These are phyloP conservation scores for Tylopilus felleus DNA, from an alignment of 768 basidiomycete species.

Conservation along the genomic window DNA sequence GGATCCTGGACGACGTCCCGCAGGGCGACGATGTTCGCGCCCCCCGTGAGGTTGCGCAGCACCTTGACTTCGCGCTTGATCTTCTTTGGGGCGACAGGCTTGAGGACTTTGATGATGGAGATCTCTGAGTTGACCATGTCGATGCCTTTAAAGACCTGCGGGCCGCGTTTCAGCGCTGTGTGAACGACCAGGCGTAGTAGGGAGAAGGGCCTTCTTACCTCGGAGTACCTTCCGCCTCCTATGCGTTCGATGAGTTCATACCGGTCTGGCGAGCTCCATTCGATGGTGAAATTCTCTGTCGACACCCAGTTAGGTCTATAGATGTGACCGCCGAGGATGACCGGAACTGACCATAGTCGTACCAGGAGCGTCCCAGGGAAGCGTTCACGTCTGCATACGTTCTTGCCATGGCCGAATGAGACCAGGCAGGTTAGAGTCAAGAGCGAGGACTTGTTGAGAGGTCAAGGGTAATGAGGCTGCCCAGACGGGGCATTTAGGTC, in stretches of 20 bases:
- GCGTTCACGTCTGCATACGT: constrained; percentile 59
- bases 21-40: constrained; percentile 64
- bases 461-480: constrained; percentile 15
- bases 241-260: constrained; percentile 64
- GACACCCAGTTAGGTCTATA: background rate
- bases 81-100: constrained; percentile 64
- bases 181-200: background rate
- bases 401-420: constrained; percentile 38
- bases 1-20: constrained; percentile 68
- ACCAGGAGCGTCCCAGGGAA: constrained; percentile 55
- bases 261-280: constrained; percentile 64
- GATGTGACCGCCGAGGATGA: background rate
- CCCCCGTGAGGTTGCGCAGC: constrained; percentile 63
- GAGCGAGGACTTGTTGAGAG: constrained; percentile 15
- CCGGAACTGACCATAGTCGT: constrained; percentile 51
- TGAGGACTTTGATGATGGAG: constrained; percentile 69
- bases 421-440: constrained; percentile 14
- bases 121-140: constrained; percentile 52
- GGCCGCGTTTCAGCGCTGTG: background rate
- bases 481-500: constrained; percentile 26
- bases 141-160: constrained; percentile 58
- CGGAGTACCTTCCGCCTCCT: constrained; percentile 65
- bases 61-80: constrained; percentile 77
- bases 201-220: constrained; percentile 34
- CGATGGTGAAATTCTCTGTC: constrained; percentile 53